Evolutionary conservation across 1,284 basidiomycete genomes (phyloP).

Genomic region (Ceratobasidium sp.): DNA sequence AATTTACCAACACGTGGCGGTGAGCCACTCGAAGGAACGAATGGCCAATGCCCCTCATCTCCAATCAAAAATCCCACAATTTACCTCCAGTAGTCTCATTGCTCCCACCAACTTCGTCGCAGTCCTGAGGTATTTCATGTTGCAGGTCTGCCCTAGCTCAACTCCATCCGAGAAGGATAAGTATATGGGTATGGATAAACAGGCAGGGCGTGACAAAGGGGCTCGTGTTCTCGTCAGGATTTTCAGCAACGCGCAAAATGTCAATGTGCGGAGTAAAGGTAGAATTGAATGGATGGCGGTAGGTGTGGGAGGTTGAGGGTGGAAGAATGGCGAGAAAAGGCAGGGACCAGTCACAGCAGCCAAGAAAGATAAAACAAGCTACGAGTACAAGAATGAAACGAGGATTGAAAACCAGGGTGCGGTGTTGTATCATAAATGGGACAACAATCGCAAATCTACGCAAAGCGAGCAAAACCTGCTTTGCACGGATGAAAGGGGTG

Average conservation of each 20-base stretch:
- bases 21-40: too few relatives aligned
- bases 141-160: too few relatives aligned
- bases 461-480: not conserved
- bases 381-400: not conserved
- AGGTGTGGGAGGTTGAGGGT: not conserved
- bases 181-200: too few relatives aligned
- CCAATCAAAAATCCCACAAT: too few relatives aligned
- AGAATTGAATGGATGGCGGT: not conserved
- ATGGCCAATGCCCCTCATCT: too few relatives aligned
- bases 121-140: too few relatives aligned
- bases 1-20: too few relatives aligned
- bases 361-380: not conserved
- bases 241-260: slow-evolving; percentile 18
- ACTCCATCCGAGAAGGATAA: too few relatives aligned
- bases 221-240: slow-evolving; percentile 19
- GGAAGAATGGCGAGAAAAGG: slow-evolving; percentile 13
- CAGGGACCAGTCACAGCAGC: not conserved
- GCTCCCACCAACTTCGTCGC: too few relatives aligned
- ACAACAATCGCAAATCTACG: not conserved
- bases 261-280: not conserved
- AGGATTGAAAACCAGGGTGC: not conserved
- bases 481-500: not conserved
- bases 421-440: not conserved
- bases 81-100: too few relatives aligned
- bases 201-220: not conserved